Conservation (phyloP, 768 basidiomycete genomes). For the Fomitopsis pulvina region DNA sequence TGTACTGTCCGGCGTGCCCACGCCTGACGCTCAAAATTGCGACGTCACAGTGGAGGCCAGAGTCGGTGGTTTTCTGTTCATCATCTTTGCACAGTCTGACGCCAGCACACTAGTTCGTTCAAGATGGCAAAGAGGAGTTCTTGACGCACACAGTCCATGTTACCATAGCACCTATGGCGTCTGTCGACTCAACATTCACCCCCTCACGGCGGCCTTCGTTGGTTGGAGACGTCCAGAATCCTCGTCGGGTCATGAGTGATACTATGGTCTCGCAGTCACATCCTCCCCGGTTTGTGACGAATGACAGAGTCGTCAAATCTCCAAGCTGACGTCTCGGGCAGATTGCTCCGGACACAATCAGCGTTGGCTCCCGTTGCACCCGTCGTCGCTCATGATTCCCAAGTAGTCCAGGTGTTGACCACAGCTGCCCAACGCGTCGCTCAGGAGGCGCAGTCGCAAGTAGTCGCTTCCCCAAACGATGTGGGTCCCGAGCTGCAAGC, state of each 20-base stretch:
- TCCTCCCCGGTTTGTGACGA: conserved; percentile 22
- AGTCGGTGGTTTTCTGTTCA: conserved; percentile 35
- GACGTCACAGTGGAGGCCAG: conserved; percentile 72
- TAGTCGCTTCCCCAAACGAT: conserved; percentile 45
- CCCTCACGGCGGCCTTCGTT: conserved; percentile 42
- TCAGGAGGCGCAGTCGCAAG: conserved; percentile 64
- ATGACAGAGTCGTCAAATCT: not conserved
- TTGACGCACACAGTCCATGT: conserved; percentile 64
- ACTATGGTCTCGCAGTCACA: conserved; percentile 28
- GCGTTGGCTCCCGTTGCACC: conserved; percentile 26
- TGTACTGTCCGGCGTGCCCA: conserved; percentile 74
- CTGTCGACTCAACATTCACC: conserved; percentile 38
- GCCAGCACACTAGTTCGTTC: conserved; percentile 42
- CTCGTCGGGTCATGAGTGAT: conserved; percentile 37
- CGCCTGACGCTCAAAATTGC: conserved; percentile 67
- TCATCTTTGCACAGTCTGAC: conserved; percentile 5
- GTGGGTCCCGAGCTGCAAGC: conserved; percentile 49
- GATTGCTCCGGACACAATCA: conserved; percentile 27
- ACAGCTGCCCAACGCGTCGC: conserved; percentile 74
- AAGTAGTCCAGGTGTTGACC: conserved; percentile 73
- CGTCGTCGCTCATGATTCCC: conserved; percentile 47
- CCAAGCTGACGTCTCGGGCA: conserved; percentile 3
- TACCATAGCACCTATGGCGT: conserved; percentile 61
- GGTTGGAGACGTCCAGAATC: conserved; percentile 33
- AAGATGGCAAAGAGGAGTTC: conserved; percentile 70